phyloP scores from a whole-genome alignment of 768 basidiomycete genomes.

The Naganishia friedmannii region DNA sequence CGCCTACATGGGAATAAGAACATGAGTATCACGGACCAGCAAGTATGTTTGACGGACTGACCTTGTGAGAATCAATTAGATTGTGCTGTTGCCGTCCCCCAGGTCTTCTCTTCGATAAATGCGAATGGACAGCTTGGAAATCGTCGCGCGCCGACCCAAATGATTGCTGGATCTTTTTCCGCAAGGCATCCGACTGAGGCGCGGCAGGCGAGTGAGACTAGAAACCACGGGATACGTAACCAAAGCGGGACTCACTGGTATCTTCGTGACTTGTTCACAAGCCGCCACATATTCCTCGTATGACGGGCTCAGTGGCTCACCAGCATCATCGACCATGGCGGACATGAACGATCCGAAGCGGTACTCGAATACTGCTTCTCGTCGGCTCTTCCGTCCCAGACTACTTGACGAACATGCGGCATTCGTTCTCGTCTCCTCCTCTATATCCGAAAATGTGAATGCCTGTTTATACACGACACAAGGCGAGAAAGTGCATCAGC shows the following conservation, averaged over 20 bases:
- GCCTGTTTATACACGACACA: neutral
- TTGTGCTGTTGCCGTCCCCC: neutral
- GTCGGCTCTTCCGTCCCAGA: neutral
- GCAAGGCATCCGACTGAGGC: neutral
- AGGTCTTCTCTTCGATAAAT: neutral
- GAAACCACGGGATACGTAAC: neutral
- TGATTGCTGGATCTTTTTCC: neutral
- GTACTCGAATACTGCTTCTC: slow-evolving; percentile 2
- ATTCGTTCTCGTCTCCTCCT: neutral
- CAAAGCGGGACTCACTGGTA: slow-evolving; percentile 1
- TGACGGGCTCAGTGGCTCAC: neutral
- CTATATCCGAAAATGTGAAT: neutral
- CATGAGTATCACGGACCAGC: neutral
- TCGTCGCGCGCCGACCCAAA: neutral
- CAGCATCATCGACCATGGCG: neutral
- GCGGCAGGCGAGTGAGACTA: neutral
- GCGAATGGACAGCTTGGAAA: neutral
- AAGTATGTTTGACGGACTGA: neutral
- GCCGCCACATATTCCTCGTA: neutral
- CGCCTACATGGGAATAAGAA: neutral
- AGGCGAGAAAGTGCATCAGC: neutral
- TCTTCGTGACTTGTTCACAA: neutral
- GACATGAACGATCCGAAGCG: slow-evolving; percentile 1
- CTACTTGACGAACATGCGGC: neutral
- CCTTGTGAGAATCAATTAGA: neutral